phyloP scores from a whole-genome alignment of 1,284 basidiomycete genomes.

The Rugosomyces carneus region DNA sequence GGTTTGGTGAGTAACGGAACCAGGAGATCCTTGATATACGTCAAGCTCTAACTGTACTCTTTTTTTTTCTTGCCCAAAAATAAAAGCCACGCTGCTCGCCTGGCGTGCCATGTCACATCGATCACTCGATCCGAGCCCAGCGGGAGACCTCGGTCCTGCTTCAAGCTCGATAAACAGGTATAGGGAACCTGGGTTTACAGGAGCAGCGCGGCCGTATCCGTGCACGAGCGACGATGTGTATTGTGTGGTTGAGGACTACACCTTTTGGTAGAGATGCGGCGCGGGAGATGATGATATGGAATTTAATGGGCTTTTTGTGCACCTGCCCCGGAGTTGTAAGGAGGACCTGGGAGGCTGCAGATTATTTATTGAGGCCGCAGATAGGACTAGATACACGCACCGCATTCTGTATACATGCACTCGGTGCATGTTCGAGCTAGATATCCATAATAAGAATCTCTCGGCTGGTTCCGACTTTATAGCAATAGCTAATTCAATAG shows the following conservation, averaged over 20 bases:
- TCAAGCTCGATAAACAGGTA: constrained; percentile 9
- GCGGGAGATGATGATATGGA: too few species aligned
- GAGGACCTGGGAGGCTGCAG: too few species aligned
- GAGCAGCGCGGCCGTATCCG: constrained; percentile 36
- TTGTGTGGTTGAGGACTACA: constrained; percentile 70
- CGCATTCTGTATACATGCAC: neutral
- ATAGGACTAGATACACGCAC: neutral
- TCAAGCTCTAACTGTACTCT: constrained; percentile 1
- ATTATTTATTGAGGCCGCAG: neutral
- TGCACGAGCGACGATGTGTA: constrained; percentile 55
- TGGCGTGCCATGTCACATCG: constrained; percentile 34
- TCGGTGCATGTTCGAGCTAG: neutral
- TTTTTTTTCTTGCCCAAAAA: neutral
- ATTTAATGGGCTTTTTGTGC: too few species aligned
- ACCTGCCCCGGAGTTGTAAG: too few species aligned
- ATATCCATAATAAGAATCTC: neutral
- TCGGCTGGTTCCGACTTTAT: constrained; percentile 26
- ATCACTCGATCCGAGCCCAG: constrained; percentile 14
- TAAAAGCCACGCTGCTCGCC: constrained; percentile 37
- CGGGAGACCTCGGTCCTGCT: constrained; percentile 15
- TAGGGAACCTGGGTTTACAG: constrained; percentile 23
- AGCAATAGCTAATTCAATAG: constrained; percentile 19
- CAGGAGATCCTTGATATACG: neutral
- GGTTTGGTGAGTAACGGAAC: constrained; percentile 51
- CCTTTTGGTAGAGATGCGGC: constrained; percentile 41